Evolutionary conservation across 257 asterid species (phyloP).

Genomic region (Orobanche coerulescens): DNA sequence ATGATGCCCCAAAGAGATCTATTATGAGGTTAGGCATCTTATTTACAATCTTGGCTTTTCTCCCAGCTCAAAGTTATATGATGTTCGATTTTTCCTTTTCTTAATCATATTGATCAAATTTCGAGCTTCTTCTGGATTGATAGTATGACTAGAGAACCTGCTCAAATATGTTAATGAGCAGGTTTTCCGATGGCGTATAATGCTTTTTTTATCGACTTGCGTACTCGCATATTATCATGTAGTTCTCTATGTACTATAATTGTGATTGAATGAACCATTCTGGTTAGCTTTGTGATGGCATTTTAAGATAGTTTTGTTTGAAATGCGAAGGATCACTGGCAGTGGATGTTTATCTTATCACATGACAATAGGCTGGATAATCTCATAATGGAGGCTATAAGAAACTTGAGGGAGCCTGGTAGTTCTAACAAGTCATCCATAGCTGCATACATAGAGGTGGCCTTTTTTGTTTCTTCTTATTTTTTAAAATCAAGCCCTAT

Average conservation of each 20-base stretch:
- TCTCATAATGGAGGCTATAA: conserved; percentile 89
- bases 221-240: neutral
- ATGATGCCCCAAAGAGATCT: conserved; percentile 69
- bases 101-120: neutral
- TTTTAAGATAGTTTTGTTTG: conserved; percentile 19
- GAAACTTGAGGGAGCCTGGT: conserved; percentile 66
- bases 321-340: conserved; percentile 18
- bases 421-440: conserved; percentile 85
- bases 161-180: neutral
- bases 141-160: neutral
- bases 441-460: conserved; percentile 85
- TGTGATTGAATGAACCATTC: neutral
- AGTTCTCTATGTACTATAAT: neutral
- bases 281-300: neutral
- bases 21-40: conserved; percentile 55
- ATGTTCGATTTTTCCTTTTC: neutral
- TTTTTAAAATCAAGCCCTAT: neutral
- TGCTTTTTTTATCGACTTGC: neutral
- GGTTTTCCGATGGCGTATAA: neutral
- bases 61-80: neutral
- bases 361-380: conserved; percentile 65
- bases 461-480: neutral
- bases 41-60: conserved; percentile 9
- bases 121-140: conserved; percentile 3
- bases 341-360: conserved; percentile 17